Percentiles rank a stretch among this genome's conserved stretches.
phyloP scores from a whole-genome alignment of 768 basidiomycete genomes.

The Psilocybe subaeruginosa region DNA sequence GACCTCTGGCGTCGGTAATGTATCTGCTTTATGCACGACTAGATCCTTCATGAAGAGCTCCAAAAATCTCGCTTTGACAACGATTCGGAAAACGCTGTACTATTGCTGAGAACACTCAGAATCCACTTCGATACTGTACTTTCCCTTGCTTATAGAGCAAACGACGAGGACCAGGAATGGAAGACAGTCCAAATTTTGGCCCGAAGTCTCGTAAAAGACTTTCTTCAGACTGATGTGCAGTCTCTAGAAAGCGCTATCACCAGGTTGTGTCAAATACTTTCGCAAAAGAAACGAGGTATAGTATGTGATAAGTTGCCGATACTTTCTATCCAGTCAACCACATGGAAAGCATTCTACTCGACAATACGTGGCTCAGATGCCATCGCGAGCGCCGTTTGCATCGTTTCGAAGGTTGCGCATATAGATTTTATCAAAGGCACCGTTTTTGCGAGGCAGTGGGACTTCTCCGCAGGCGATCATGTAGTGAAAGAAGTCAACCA shows the following conservation, averaged over 20 bases:
- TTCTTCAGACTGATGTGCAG: conserved; percentile 35
- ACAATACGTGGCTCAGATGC: conserved; percentile 57
- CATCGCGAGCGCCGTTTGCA: conserved; percentile 57
- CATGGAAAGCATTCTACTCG: conserved; percentile 75
- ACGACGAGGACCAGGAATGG: conserved; percentile 38
- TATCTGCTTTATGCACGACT: conserved; percentile 3
- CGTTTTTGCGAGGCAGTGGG: conserved; percentile 46
- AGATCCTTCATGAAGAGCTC: conserved; percentile 37
- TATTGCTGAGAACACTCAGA: conserved; percentile 35
- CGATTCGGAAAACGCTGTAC: conserved; percentile 19
- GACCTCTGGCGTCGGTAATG: background rate
- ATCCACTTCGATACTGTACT: conserved; percentile 40
- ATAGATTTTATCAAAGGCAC: conserved; percentile 61
- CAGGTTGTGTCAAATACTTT: conserved; percentile 32
- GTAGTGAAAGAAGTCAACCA: conserved; percentile 63
- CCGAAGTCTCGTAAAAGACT: conserved; percentile 35
- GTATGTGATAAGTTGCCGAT: conserved; percentile 28
- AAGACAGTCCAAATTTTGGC: conserved; percentile 33
- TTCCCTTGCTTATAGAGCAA: conserved; percentile 37
- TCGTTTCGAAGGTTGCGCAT: conserved; percentile 64
- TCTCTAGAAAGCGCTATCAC: conserved; percentile 32
- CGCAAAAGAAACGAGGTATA: conserved; percentile 23
- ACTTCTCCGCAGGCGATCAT: conserved; percentile 25
- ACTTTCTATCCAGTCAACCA: conserved; percentile 49
- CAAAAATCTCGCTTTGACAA: conserved; percentile 24